These are phyloP conservation scores for Colletotrichum cordylinicola DNA, from an alignment of 2,329 filamentous ascomycete genomes.

Conservation along the genomic window DNA sequence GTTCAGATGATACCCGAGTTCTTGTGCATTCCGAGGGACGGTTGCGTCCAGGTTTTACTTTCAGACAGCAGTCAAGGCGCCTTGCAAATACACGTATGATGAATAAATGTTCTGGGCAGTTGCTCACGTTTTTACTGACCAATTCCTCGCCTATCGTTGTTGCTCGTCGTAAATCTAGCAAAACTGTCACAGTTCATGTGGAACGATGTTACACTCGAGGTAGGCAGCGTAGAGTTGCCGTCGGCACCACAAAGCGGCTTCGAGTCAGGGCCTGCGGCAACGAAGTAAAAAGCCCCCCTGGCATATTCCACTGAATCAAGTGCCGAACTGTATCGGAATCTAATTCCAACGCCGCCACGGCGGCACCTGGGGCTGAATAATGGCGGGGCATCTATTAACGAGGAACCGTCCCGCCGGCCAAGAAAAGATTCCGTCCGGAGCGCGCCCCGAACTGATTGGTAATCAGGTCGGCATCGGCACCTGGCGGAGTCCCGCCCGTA, in stretches of 20 bases:
- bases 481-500: constrained; percentile 15
- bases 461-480: constrained; percentile 8
- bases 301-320: background rate
- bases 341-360: background rate
- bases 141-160: background rate
- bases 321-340: background rate
- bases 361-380: background rate
- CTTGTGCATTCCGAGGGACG: background rate
- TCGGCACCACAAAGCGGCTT: background rate
- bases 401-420: background rate
- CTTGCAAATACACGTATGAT: background rate
- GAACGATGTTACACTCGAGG: background rate
- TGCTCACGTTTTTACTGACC: background rate
- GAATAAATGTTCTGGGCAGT: background rate
- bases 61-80: background rate
- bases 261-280: background rate
- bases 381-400: background rate
- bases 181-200: background rate
- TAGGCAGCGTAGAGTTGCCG: background rate
- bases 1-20: background rate
- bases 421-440: constrained; percentile 18
- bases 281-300: background rate
- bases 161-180: background rate
- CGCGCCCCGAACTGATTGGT: constrained; percentile 15
- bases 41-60: background rate